These are phyloP conservation scores for Metarhizium rileyi DNA, from an alignment of 2,329 filamentous ascomycete genomes.

Conservation along the genomic window DNA sequence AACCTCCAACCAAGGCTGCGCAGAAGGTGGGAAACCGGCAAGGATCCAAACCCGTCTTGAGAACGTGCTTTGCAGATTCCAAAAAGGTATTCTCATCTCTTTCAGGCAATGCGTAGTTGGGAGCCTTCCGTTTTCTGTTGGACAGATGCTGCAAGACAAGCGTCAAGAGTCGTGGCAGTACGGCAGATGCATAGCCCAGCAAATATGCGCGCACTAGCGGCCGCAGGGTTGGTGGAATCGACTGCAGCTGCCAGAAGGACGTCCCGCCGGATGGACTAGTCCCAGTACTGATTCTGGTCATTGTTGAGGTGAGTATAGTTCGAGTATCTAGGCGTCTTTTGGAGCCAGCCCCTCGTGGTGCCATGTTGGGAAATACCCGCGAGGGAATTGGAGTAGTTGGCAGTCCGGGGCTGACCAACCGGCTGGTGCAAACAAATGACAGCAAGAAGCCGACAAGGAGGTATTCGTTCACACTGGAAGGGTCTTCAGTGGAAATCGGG, in stretches of 20 bases:
- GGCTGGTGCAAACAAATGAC: neutral
- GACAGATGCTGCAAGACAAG: slow-evolving; percentile 41
- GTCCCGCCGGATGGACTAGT: neutral
- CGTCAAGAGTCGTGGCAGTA: slow-evolving; percentile 45
- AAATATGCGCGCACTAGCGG: slow-evolving; percentile 51
- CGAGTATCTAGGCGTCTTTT: neutral
- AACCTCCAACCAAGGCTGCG: slow-evolving; percentile 48
- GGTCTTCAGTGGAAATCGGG: neutral
- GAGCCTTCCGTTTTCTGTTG: slow-evolving; percentile 21
- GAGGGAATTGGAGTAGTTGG: neutral
- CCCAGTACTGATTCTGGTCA: neutral
- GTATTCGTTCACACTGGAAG: neutral
- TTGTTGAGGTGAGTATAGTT: neutral
- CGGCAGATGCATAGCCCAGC: slow-evolving; percentile 49
- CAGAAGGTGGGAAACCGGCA: slow-evolving; percentile 55
- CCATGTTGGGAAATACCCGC: slow-evolving; percentile 4
- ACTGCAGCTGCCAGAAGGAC: slow-evolving; percentile 13
- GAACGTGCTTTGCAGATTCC: slow-evolving; percentile 27
- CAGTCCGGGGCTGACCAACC: neutral
- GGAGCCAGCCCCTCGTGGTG: neutral
- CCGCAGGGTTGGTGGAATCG: slow-evolving; percentile 39
- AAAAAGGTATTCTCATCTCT: slow-evolving; percentile 22
- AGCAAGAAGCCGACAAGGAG: too few relatives aligned
- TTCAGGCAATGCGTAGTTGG: slow-evolving; percentile 18
- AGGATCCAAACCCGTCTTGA: slow-evolving; percentile 41